Percentiles rank a stretch among this genome's conserved stretches.
Evolutionary conservation across 768 basidiomycete genomes (phyloP).

Genomic region (Termitomyces titanicus): DNA sequence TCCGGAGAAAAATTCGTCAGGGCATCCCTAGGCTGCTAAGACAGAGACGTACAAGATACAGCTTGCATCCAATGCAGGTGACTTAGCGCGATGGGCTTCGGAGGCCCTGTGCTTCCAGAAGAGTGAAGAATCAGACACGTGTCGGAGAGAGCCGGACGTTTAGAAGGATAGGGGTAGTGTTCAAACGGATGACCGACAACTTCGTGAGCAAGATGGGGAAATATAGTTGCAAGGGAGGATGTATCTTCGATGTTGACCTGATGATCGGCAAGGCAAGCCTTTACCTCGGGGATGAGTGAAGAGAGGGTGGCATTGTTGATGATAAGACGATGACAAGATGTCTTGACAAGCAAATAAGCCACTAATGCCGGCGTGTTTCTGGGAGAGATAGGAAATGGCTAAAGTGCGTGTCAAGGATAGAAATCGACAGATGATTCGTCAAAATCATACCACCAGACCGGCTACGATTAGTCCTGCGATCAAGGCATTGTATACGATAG

Average conservation of each 20-base stretch:
- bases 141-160: slow-evolving; percentile 11
- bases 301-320: slow-evolving; percentile 21
- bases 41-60: slow-evolving; percentile 24
- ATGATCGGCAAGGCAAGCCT: slow-evolving; percentile 6
- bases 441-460: slow-evolving; percentile 12
- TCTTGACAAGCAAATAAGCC: slow-evolving; percentile 23
- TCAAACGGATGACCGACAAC: slow-evolving; percentile 5
- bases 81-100: slow-evolving; percentile 29
- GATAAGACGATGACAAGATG: slow-evolving; percentile 29
- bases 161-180: background rate
- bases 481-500: slow-evolving; percentile 29
- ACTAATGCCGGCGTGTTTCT: slow-evolving; percentile 7
- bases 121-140: slow-evolving; percentile 30
- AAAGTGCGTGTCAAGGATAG: background rate
- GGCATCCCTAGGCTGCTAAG: too few species aligned
- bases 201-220: slow-evolving; percentile 12
- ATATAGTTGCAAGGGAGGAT: slow-evolving; percentile 4
- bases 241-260: slow-evolving; percentile 1
- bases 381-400: slow-evolving; percentile 30
- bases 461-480: slow-evolving; percentile 13
- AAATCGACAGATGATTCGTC: background rate
- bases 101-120: slow-evolving; percentile 35
- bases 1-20: too few species aligned
- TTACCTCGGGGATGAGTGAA: slow-evolving; percentile 16
- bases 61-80: slow-evolving; percentile 18